phyloP scores from a whole-genome alignment of 805 yeast species.

The Isabelozyma pseudorhagii region DNA sequence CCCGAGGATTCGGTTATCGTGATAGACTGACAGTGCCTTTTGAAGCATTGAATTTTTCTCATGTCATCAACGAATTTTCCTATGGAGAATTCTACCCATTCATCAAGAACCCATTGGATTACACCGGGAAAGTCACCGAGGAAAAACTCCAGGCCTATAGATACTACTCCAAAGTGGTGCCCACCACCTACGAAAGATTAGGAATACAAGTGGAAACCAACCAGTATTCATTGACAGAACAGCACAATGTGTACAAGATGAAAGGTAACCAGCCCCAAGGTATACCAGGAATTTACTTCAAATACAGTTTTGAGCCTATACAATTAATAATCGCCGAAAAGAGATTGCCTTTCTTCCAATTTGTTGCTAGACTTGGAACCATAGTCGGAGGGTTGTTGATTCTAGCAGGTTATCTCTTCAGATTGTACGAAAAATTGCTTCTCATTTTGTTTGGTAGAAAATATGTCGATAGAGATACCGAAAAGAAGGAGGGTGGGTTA shows the following conservation, averaged over 20 bases:
- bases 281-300: slow-evolving; percentile 77
- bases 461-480: slow-evolving; percentile 47
- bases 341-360: slow-evolving; percentile 74
- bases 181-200: slow-evolving; percentile 68
- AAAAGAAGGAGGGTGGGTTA: slow-evolving; percentile 36
- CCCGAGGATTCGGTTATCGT: slow-evolving; percentile 63
- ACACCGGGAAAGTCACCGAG: slow-evolving; percentile 56
- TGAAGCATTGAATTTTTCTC: slow-evolving; percentile 71
- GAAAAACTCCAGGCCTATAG: slow-evolving; percentile 50
- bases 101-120: slow-evolving; percentile 84
- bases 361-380: slow-evolving; percentile 74
- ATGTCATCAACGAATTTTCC: slow-evolving; percentile 80
- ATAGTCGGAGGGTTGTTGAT: slow-evolving; percentile 80
- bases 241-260: slow-evolving; percentile 24
- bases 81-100: slow-evolving; percentile 89
- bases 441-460: slow-evolving; percentile 56
- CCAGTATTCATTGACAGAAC: slow-evolving; percentile 75
- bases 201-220: slow-evolving; percentile 76
- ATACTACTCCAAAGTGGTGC: slow-evolving; percentile 77
- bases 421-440: slow-evolving; percentile 53
- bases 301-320: slow-evolving; percentile 87
- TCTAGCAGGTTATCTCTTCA: slow-evolving; percentile 63
- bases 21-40: slow-evolving; percentile 46
- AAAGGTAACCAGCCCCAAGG: slow-evolving; percentile 18
- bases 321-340: slow-evolving; percentile 64